Evolutionary conservation across 2,329 filamentous ascomycete genomes (phyloP), one percentile per base, ranked within the genome.

Genomic region (Pochonia chlamydosporia): DNA sequence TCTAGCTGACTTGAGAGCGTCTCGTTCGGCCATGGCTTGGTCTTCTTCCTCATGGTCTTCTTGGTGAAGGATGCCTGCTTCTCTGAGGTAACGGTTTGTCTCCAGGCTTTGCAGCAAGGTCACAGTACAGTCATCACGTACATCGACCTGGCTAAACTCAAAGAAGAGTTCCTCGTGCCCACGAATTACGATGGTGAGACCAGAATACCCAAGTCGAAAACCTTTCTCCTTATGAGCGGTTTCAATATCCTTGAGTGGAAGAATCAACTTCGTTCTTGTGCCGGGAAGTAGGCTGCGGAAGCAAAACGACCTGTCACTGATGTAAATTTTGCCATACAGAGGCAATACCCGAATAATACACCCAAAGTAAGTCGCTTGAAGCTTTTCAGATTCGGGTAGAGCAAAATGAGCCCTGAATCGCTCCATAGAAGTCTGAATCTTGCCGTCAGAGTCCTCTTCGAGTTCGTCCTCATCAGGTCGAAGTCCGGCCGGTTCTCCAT

Each of bases 111-210:
- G 85, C 33, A 95, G 74, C 16, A 96, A 66, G 5, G 87, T 95
- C 25, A 95, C 80, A 2, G 86, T 82, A 60, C 91, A 96, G 63
- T 97, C 92, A 59, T 99, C 92, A 46, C 93, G 83, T 48, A 84
- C 76, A 28, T 90, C 90, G 1, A 79, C 73, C 41, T 84, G 79
- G 44, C 80, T 79, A 60, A 97, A 97, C 63, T 99, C 92, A 59
- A 99, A 97, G 65, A 97, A 97, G 1, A 99, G 71, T 65, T 97
- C 93, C 63, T 97, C 93, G 52, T 96, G 89, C 0, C 91, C 93
- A 45, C 87, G 84, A 53, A 99, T 95, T 4, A 95, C 87, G n/a
- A 97, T 74, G 0, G 96, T 89, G 35, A 99, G 76, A 5, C 91
- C 93, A 18, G 89, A 86, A 57, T 95, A 96, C 6, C 90, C 89